Conservation (phyloP, 1,284 basidiomycete species). For the Tilletia indica region DNA sequence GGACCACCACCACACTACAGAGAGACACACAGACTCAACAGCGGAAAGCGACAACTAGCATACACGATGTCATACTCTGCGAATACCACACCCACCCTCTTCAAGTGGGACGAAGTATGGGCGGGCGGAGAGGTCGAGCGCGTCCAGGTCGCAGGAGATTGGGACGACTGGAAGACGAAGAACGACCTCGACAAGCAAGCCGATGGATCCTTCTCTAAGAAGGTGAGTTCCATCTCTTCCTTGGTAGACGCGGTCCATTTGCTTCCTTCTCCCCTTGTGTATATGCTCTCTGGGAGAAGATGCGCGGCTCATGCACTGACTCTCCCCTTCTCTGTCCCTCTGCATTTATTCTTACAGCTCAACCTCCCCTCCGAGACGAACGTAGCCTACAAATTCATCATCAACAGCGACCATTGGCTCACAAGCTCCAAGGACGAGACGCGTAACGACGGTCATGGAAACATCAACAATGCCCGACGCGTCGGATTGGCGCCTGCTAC, state of each 20-base stretch:
- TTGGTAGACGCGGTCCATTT: not conserved
- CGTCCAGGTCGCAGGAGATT: conserved; percentile 15
- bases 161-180: conserved; percentile 1
- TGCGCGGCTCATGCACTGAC: not conserved
- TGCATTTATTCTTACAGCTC: not conserved
- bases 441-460: conserved; percentile 3
- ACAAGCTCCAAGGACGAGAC: not conserved
- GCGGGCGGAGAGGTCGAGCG: not conserved
- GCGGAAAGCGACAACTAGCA: no score
- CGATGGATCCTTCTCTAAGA: conserved; percentile 8
- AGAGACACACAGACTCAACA: no score
- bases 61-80: not conserved
- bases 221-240: not conserved
- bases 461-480: conserved; percentile 7
- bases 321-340: not conserved
- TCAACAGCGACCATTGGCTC: conserved; percentile 3
- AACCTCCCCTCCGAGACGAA: not conserved
- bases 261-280: not conserved
- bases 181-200: conserved; percentile 3
- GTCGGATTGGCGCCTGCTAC: not conserved
- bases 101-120: conserved; percentile 14
- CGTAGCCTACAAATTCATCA: conserved; percentile 12
- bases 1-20: no score
- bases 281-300: not conserved
- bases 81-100: not conserved